Evolutionary conservation across 208 protist genomes (phyloP).

Genomic region (Wallacemonas sp.): DNA sequence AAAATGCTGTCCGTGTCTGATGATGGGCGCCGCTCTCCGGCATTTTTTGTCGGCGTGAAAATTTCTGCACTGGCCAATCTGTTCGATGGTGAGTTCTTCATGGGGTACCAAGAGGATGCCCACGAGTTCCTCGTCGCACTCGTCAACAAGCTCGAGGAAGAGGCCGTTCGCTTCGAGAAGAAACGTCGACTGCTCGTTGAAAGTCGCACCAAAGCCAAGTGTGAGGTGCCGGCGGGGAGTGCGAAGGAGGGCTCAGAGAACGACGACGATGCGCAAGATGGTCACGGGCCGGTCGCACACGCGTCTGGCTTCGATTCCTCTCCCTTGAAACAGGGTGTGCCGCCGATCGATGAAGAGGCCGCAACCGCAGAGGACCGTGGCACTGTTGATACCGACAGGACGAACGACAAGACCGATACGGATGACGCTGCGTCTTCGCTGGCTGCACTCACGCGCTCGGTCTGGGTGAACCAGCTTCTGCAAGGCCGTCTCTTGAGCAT

Average conservation of each 20-base stretch:
- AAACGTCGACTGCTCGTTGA: neutral
- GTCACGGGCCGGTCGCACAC: too few species aligned
- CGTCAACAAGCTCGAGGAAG: slow-evolving; percentile 62
- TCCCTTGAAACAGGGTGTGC: too few species aligned
- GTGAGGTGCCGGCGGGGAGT: too few species aligned
- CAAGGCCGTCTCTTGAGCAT: slow-evolving; percentile 79
- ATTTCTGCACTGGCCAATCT: slow-evolving; percentile 36
- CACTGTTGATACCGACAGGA: neutral
- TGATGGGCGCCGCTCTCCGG: neutral
- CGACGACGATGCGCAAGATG: neutral
- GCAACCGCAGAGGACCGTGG: neutral
- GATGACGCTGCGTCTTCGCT: neutral
- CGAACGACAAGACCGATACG: neutral
- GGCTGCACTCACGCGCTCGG: slow-evolving; percentile 10
- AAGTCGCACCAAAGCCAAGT: neutral
- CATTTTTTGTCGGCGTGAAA: slow-evolving; percentile 23
- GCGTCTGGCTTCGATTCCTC: too few species aligned
- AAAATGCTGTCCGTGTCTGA: neutral
- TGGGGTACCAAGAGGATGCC: slow-evolving; percentile 79
- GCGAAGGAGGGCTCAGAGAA: neutral
- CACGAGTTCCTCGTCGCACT: slow-evolving; percentile 79
- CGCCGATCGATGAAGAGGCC: neutral
- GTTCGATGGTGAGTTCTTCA: slow-evolving; percentile 59
- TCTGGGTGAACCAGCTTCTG: slow-evolving; percentile 73
- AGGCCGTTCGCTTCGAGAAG: slow-evolving; percentile 48